Evolutionary conservation across 371 early-diverging fungal genomes (phyloP), one percentile per base, ranked within the genome.

Genomic region (Encephalitozoon romaleae): DNA sequence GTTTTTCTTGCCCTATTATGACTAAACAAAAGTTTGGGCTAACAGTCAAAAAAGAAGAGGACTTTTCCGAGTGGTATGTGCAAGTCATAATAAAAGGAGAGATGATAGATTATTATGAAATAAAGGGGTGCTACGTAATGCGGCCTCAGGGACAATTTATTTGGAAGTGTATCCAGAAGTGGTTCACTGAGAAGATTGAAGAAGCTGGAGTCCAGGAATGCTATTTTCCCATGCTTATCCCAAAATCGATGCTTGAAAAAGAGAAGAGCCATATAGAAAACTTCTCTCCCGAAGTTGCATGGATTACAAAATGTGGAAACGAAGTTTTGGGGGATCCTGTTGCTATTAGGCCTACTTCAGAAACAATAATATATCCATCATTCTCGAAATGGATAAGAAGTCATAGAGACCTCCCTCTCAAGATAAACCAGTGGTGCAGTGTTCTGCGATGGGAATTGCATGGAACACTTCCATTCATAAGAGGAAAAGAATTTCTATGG

Each of bases 381-480:
- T 98, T 92, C 84, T 89, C 95, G 72, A 94, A 95, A 82, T 99
- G 98, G 99, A 90, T 99, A 73, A 90, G 91, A 66, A 92, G 92
- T 79, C 93, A 97, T 86, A 92, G 98, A 82, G 98, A 99, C 86
- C 88, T 99, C 63, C 99, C 99, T 43, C 86, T 98, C 67, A 89
- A 94, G 79, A 83, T 97, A 70, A 99, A 99, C 88, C 99, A 99
- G 87, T 99, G 98, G 99, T 95, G 96, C 88, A 95, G 93, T 82
- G 96, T 98, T 70, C 94, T 99, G 47, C 90, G 99, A 78, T 99
- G 99, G 99, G 99, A 99, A 87, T 95, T 98, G 86, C 97, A 96
- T 88, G 90, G 95, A 84, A 95, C 98, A 67, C 79, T 94, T 85
- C 98, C 98, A 64, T 98, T 99, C 89, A 87, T 99, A 74, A 89